These are phyloP conservation scores for Pyrus bretschneideri DNA, from an alignment of 306 rosid species.

Conservation along the genomic window DNA sequence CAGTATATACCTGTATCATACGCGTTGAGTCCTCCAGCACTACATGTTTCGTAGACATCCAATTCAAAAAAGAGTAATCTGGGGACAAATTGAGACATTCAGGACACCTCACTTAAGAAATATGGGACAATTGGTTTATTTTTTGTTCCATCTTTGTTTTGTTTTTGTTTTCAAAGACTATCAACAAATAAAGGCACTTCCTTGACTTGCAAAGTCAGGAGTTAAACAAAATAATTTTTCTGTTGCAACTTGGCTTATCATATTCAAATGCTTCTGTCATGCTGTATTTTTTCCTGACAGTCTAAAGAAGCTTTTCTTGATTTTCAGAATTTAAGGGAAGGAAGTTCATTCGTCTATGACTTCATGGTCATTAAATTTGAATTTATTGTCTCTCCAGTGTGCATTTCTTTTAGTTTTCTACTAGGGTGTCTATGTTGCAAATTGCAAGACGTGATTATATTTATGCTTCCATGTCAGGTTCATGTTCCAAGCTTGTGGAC, in stretches of 20 bases:
- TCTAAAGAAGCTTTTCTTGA: not conserved
- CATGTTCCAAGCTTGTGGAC: not conserved
- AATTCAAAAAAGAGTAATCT: not conserved
- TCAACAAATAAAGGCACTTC: not conserved
- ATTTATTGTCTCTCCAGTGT: not conserved
- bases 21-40: not conserved
- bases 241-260: not conserved
- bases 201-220: not conserved
- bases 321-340: not conserved
- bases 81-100: not conserved
- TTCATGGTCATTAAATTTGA: not conserved
- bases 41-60: not conserved
- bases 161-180: not conserved
- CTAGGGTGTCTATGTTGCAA: not conserved
- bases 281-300: not conserved
- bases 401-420: not conserved
- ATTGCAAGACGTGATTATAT: not conserved
- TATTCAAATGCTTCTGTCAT: not conserved
- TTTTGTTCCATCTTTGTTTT: not conserved
- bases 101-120: not conserved
- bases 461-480: not conserved
- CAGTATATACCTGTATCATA: not conserved
- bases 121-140: not conserved
- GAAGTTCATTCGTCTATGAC: not conserved
- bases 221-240: not conserved